Evolutionary conservation across 805 yeast species (phyloP).

Genomic region (Sugiyamaella boreocaroliniensis): DNA sequence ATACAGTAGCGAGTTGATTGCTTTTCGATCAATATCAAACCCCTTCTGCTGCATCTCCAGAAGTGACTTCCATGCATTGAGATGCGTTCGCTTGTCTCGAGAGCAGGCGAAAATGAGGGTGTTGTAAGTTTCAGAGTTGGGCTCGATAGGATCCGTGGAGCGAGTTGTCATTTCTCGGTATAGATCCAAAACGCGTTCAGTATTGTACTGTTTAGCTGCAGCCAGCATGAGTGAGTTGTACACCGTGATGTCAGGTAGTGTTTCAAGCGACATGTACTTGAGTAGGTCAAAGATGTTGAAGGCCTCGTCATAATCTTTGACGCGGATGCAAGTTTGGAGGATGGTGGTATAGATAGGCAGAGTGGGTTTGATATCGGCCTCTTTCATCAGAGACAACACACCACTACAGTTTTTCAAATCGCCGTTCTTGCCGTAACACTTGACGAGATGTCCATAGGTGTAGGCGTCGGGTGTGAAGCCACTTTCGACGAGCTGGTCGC

Average conservation of each 20-base stretch:
- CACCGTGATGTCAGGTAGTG: conserved; percentile 60
- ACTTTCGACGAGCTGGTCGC: conserved; percentile 19
- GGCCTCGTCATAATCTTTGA: conserved; percentile 50
- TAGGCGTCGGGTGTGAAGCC: conserved; percentile 22
- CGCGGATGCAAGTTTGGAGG: conserved; percentile 52
- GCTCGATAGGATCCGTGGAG: conserved; percentile 31
- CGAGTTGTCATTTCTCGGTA: conserved; percentile 56
- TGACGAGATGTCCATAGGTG: conserved; percentile 30
- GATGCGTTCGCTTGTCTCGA: conserved; percentile 39
- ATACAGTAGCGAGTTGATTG: conserved; percentile 64
- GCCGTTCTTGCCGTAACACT: conserved; percentile 25
- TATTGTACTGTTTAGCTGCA: conserved; percentile 52
- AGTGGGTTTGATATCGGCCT: conserved; percentile 10
- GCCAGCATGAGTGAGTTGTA: conserved; percentile 69
- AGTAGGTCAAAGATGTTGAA: conserved; percentile 70
- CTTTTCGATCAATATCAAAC: conserved; percentile 31
- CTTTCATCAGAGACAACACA: conserved; percentile 14
- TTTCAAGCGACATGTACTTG: conserved; percentile 64
- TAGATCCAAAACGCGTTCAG: conserved; percentile 70
- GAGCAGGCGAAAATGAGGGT: conserved; percentile 66
- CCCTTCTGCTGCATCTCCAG: conserved; percentile 49
- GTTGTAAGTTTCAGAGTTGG: conserved; percentile 42
- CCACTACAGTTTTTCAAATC: conserved; percentile 22
- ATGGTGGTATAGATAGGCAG: conserved; percentile 45
- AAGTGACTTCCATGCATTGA: conserved; percentile 73